Evolutionary conservation across 495 filamentous ascomycete species (phyloP).

Genomic region (Halenospora varia): DNA sequence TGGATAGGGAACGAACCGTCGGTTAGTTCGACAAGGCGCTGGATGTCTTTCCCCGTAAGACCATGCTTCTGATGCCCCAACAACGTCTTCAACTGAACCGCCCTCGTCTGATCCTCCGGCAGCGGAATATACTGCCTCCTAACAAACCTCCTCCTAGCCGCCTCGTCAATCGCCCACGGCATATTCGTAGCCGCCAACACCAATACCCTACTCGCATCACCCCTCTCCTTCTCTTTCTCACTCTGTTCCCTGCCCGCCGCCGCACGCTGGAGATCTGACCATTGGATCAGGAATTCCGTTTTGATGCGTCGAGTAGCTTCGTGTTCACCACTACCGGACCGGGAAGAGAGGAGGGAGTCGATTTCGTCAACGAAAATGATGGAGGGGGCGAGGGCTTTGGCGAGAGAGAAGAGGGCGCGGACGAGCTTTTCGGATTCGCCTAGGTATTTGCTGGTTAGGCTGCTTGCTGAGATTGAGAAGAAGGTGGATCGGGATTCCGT

Average conservation of each 20-base stretch:
- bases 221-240: conserved; percentile 64
- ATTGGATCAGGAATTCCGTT: conserved; percentile 97
- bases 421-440: conserved; percentile 97
- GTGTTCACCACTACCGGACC: conserved; percentile 80
- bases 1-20: conserved; percentile 57
- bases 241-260: conserved; percentile 78
- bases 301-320: conserved; percentile 93
- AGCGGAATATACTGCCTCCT: conserved; percentile 94
- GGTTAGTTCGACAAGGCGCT: conserved; percentile 73
- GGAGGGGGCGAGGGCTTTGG: conserved; percentile 84
- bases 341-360: conserved; percentile 84
- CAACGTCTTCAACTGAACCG: conserved; percentile 70
- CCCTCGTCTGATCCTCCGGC: conserved; percentile 77
- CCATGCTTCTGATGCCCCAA: conserved; percentile 84
- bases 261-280: conserved; percentile 88
- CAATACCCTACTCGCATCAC: conserved; percentile 86
- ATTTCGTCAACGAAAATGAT: conserved; percentile 99
- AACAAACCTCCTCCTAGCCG: conserved; percentile 86
- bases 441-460: conserved; percentile 91
- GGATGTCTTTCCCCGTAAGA: conserved; percentile 69
- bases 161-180: conserved; percentile 98
- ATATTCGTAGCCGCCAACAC: conserved; percentile 95
- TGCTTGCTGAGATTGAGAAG: conserved; percentile 94
- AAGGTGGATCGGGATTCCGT: conserved; percentile 95
- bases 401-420: conserved; percentile 83